Evolutionary conservation across 192 early-diverging fungal species (phyloP), one percentile per base, ranked within the genome.

Genomic region (Coemansia sp.): DNA sequence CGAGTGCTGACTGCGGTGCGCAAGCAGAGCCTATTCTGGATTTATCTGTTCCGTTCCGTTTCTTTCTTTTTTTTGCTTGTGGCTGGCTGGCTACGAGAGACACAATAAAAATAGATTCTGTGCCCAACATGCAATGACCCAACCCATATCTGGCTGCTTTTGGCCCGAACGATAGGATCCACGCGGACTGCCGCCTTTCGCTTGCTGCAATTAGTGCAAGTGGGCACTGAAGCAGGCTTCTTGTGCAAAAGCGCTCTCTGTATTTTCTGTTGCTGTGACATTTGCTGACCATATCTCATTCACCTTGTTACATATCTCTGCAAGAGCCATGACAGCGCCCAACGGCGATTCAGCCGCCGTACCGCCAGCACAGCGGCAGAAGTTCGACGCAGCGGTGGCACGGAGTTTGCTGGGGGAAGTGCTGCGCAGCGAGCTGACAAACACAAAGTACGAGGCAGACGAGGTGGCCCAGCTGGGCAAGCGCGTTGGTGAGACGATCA

Each of bases 1-100:
- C 63, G 85, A 94, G 64, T 82, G 69, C 75, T 74, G 49, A 66
- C 7, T 40, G 36, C 6, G 18, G 49, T 6, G 11, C 13, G 13
- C n/a, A 26, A 54, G 26, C n/a, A 52, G 45, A 66, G 22, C n/a
- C 19, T 39, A 26, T 36, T 11, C 55, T 26, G 55, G 6, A 41
- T 37, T 39, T 9, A 6, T 15, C 37, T 45, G 42, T 8, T 13
- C 13, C 42, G 21, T 2, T 10, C 9, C 21, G 8, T 26, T 8
- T 54, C 12, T 13, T 26, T 12, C 7, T 26, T 8, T 54, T 48
- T 45, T 45, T 15, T 26, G 3, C 40, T 32, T 62, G 12, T 42
- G 21, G 26, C 56, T 36, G 18, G 47, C 47, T 26, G 26, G 26
- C 26, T 26, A 3, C 26, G 26, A 26, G 26, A 49, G 18, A 49